Percentiles rank a stretch among this genome's conserved stretches.
Evolutionary conservation across 148 eudicot species (phyloP).

Genomic region (Linanthus parryae): DNA sequence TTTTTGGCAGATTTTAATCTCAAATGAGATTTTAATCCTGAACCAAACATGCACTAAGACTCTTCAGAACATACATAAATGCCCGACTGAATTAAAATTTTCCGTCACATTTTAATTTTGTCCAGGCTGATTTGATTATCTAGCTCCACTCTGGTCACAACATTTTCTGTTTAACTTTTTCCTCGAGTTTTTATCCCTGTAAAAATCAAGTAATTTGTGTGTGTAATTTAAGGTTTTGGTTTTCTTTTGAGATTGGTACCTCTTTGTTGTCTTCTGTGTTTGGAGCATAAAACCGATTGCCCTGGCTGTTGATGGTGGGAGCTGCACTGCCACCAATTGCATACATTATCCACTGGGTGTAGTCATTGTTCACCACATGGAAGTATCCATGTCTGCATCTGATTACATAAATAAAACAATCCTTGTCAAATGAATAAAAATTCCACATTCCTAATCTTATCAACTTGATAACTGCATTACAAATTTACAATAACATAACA

Average conservation of each 20-base stretch:
- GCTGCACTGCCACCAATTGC: conserved; percentile 18
- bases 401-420: too few species aligned
- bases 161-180: conserved; percentile 34
- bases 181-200: conserved; percentile 42
- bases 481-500: too few species aligned
- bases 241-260: conserved; percentile 20
- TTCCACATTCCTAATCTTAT: not conserved
- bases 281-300: conserved; percentile 17
- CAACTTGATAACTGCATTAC: not conserved
- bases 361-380: too few species aligned
- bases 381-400: conserved; percentile 19
- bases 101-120: too few species aligned
- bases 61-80: too few species aligned
- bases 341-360: conserved; percentile 11
- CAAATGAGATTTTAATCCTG: too few species aligned
- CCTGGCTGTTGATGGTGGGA: conserved; percentile 23
- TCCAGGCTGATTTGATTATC: too few species aligned
- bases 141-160: too few species aligned
- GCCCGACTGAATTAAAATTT: too few species aligned
- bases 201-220: not conserved
- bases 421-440: not conserved
- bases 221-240: not conserved
- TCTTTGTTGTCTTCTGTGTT: conserved; percentile 14
- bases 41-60: too few species aligned
- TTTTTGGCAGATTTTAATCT: too few species aligned